Evolutionary conservation across 2,329 filamentous ascomycete species (phyloP).

Genomic region (Fragosphaeria purpurea): DNA sequence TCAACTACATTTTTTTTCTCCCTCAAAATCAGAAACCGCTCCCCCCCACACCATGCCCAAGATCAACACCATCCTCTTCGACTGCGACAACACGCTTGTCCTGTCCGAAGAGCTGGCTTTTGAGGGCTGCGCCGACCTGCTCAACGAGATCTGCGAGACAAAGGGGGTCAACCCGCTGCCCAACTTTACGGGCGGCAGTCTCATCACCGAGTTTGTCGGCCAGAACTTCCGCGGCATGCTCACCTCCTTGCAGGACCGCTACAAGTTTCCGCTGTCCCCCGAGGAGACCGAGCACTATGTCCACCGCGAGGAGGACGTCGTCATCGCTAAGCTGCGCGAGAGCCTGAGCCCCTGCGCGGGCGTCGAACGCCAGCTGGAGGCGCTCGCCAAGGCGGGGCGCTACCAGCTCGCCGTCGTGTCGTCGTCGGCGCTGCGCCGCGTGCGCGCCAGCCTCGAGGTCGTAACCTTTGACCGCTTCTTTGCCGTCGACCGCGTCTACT

Average conservation of each 20-base stretch:
- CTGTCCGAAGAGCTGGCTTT: conserved; percentile 86
- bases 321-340: conserved; percentile 68
- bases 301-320: conserved; percentile 66
- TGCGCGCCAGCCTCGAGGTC: conserved; percentile 68
- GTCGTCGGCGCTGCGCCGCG: conserved; percentile 67
- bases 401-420: conserved; percentile 74
- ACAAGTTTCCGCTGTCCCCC: conserved; percentile 58
- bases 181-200: conserved; percentile 62
- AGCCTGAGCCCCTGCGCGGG: conserved; percentile 59
- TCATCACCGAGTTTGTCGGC: conserved; percentile 82
- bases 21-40: not conserved
- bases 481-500: conserved; percentile 62
- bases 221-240: conserved; percentile 95
- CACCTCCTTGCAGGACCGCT: conserved; percentile 61
- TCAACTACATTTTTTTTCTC: not conserved
- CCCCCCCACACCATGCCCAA: conserved; percentile 19
- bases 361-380: conserved; percentile 56
- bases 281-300: conserved; percentile 69
- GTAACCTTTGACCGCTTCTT: conserved; percentile 75
- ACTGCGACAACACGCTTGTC: conserved; percentile 86
- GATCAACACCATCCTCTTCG: conserved; percentile 65
- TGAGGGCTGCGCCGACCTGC: conserved; percentile 78
- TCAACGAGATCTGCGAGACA: conserved; percentile 73
- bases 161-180: conserved; percentile 43
- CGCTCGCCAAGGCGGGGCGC: conserved; percentile 48